Conservation (phyloP, 768 basidiomycete genomes). For the Daedaleopsis sinensis region DNA sequence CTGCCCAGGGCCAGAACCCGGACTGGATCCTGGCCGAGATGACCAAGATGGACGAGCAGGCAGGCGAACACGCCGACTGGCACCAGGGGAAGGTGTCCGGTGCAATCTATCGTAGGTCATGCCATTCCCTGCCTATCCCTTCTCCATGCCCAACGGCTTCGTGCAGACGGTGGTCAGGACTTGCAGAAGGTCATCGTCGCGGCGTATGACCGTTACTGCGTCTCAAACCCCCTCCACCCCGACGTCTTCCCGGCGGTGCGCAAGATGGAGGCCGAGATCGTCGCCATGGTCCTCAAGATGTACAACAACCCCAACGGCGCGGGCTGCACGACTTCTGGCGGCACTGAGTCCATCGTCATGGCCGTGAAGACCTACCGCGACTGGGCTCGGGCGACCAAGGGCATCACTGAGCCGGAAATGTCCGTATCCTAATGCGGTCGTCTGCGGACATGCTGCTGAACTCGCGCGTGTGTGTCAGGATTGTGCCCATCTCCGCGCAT, state of each 20-base stretch:
- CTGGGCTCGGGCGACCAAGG: slow-evolving; percentile 85
- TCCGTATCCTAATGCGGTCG: slow-evolving; percentile 37
- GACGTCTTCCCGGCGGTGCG: slow-evolving; percentile 91
- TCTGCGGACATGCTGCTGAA: background rate
- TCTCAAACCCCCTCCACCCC: slow-evolving; percentile 91
- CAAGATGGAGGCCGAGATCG: slow-evolving; percentile 97
- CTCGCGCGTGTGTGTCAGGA: slow-evolving; percentile 48
- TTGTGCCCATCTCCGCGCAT: slow-evolving; percentile 84
- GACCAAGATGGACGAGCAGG: slow-evolving; percentile 73
- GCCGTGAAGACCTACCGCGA: slow-evolving; percentile 93
- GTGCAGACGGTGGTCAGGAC: slow-evolving; percentile 82
- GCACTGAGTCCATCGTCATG: slow-evolving; percentile 97
- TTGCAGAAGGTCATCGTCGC: slow-evolving; percentile 76
- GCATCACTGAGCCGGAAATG: slow-evolving; percentile 94
- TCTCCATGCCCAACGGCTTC: background rate
- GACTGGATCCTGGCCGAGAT: slow-evolving; percentile 82
- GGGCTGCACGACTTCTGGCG: slow-evolving; percentile 92
- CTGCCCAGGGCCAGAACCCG: slow-evolving; percentile 59
- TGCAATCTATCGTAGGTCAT: slow-evolving; percentile 77
- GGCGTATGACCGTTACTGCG: slow-evolving; percentile 80
- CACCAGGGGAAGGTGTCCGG: slow-evolving; percentile 77
- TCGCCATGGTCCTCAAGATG: slow-evolving; percentile 83
- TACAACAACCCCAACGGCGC: slow-evolving; percentile 86
- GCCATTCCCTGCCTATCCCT: background rate
- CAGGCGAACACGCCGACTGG: slow-evolving; percentile 55